Percentiles rank a stretch among this genome's conserved stretches.
These are phyloP conservation scores for Colletotrichum eleusines DNA, from an alignment of 2,329 filamentous ascomycete species.

Conservation along the genomic window DNA sequence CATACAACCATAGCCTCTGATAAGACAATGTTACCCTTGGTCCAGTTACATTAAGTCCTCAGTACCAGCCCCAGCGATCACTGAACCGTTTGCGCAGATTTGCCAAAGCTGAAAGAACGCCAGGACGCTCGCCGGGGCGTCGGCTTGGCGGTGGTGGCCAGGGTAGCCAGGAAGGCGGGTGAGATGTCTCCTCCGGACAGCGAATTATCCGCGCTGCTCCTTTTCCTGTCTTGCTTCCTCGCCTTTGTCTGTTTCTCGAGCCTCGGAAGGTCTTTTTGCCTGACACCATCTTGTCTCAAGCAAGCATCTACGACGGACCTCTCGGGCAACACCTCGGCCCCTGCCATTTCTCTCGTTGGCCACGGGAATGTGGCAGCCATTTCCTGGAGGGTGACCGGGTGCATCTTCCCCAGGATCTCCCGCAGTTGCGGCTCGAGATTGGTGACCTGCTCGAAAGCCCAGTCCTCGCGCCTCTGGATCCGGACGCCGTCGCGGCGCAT, in stretches of 20 bases:
- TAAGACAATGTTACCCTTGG: background rate
- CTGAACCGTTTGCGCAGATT: background rate
- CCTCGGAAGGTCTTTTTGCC: constrained; percentile 49
- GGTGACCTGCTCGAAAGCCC: constrained; percentile 48
- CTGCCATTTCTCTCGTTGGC: constrained; percentile 52
- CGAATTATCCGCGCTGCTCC: background rate
- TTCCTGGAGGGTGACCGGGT: constrained; percentile 47
- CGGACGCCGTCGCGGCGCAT: constrained; percentile 50
- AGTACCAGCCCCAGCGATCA: background rate
- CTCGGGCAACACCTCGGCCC: constrained; percentile 51
- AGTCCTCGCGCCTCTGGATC: constrained; percentile 48
- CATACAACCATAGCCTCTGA: background rate
- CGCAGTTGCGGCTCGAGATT: constrained; percentile 50
- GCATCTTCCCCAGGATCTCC: constrained; percentile 49
- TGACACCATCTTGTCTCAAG: constrained; percentile 48
- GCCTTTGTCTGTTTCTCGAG: constrained; percentile 44
- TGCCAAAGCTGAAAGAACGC: constrained; percentile 7
- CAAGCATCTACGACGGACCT: constrained; percentile 43
- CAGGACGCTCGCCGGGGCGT: background rate
- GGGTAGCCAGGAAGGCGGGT: constrained; percentile 1
- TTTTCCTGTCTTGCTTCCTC: constrained; percentile 11
- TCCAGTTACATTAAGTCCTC: accelerated
- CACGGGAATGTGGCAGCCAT: constrained; percentile 54
- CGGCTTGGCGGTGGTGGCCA: background rate
- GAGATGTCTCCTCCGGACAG: background rate